These are phyloP conservation scores for Parsonsia alboflavescens DNA, from an alignment of 257 asterid genomes.

Conservation along the genomic window DNA sequence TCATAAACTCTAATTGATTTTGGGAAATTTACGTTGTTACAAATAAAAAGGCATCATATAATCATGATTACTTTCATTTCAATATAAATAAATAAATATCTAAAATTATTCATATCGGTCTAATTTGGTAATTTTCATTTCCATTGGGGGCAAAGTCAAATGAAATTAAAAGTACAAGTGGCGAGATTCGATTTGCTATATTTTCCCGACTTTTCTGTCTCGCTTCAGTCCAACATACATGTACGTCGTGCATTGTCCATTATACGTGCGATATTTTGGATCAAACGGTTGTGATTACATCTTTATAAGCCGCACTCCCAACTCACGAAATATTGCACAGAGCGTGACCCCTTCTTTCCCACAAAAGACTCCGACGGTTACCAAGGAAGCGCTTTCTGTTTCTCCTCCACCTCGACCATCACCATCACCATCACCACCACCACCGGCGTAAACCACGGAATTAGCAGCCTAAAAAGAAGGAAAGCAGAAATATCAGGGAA, in stretches of 20 bases:
- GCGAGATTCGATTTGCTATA: neutral
- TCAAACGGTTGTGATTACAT: neutral
- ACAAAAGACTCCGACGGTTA: neutral
- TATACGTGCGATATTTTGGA: neutral
- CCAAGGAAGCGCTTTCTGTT: neutral
- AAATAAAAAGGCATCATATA: too few species aligned
- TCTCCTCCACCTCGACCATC: neutral
- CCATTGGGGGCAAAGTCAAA: neutral
- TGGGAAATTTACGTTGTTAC: too few species aligned
- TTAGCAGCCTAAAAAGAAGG: neutral
- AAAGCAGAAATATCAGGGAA: neutral
- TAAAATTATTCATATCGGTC: too few species aligned
- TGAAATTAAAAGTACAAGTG: neutral
- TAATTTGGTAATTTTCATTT: too few species aligned
- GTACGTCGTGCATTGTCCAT: neutral
- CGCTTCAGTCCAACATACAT: neutral
- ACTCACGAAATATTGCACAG: neutral
- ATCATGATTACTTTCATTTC: too few species aligned
- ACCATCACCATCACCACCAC: neutral
- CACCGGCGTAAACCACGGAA: neutral
- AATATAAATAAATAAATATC: too few species aligned
- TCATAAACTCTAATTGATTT: too few species aligned
- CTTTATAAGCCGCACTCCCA: neutral
- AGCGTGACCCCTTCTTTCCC: conserved; percentile 6
- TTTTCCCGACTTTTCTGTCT: neutral